phyloP scores from a whole-genome alignment of 1,284 basidiomycete genomes.

The Cryptococcus floricola region DNA sequence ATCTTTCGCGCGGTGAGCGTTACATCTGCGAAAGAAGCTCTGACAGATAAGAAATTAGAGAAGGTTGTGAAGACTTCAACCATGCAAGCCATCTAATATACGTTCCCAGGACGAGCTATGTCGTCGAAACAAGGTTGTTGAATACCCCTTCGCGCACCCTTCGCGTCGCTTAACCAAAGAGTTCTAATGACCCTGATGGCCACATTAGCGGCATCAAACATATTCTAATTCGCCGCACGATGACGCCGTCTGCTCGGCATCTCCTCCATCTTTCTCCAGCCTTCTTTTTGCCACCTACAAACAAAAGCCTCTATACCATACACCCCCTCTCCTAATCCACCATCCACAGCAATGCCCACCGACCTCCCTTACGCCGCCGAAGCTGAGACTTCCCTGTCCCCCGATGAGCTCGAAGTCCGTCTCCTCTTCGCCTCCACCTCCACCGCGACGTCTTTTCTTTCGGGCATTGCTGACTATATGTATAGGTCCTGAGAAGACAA shows the following conservation, averaged over 20 bases:
- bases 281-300: not conserved
- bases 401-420: conserved; percentile 80
- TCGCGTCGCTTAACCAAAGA: too few species aligned
- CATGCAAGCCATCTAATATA: too few species aligned
- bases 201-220: not conserved
- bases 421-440: too few species aligned
- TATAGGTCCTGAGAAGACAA: conserved; percentile 73
- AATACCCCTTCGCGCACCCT: too few species aligned
- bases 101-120: too few species aligned
- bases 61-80: too few species aligned
- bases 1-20: too few species aligned
- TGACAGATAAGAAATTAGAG: too few species aligned
- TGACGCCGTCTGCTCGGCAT: not conserved
- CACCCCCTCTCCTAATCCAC: not conserved
- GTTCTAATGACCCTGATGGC: too few species aligned
- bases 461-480: not conserved
- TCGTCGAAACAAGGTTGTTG: too few species aligned
- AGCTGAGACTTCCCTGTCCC: conserved; percentile 80
- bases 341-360: conserved; percentile 52
- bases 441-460: not conserved
- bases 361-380: conserved; percentile 96
- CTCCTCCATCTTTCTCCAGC: not conserved
- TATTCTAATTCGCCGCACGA: not conserved
- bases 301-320: not conserved
- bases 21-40: too few species aligned